These are phyloP conservation scores for Blastobotrys peoriensis DNA, from an alignment of 805 yeast genomes.

Conservation along the genomic window DNA sequence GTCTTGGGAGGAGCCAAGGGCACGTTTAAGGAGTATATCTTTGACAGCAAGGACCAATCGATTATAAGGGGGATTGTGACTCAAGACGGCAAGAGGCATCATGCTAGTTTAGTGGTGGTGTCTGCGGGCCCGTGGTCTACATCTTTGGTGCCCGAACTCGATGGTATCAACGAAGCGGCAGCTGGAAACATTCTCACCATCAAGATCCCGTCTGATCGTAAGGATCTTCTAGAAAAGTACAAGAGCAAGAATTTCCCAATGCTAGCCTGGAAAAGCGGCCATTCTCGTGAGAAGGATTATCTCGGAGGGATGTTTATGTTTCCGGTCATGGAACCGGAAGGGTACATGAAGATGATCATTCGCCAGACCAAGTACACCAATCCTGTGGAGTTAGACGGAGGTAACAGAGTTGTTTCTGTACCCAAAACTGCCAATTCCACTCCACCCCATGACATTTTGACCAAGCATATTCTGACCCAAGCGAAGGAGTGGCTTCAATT, in stretches of 20 bases:
- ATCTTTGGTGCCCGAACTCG: conserved; percentile 4
- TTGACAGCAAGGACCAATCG: background rate
- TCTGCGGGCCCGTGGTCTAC: conserved; percentile 11
- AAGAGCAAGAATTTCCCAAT: conserved; percentile 7
- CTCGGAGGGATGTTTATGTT: no score
- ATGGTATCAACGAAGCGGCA: conserved; percentile 7
- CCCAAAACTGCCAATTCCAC: no score
- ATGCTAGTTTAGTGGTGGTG: conserved; percentile 7
- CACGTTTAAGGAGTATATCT: no score
- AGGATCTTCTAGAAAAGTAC: conserved; percentile 7
- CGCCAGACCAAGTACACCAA: no score
- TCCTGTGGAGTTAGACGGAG: no score
- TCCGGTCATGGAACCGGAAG: no score
- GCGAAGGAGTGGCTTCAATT: no score
- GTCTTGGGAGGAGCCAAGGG: no score
- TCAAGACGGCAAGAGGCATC: conserved; percentile 6
- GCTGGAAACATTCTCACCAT: conserved; percentile 5
- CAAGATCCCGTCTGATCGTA: conserved; percentile 6
- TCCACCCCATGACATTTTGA: no score
- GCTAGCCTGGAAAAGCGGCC: conserved; percentile 4
- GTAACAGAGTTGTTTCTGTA: no score
- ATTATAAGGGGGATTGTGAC: conserved; percentile 6
- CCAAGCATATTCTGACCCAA: no score
- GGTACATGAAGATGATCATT: no score
- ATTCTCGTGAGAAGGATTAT: conserved; percentile 4